Evolutionary conservation across 2,329 filamentous ascomycete species (phyloP), one percentile per base, ranked within the genome.

Genomic region (Cercospora brassicicola): DNA sequence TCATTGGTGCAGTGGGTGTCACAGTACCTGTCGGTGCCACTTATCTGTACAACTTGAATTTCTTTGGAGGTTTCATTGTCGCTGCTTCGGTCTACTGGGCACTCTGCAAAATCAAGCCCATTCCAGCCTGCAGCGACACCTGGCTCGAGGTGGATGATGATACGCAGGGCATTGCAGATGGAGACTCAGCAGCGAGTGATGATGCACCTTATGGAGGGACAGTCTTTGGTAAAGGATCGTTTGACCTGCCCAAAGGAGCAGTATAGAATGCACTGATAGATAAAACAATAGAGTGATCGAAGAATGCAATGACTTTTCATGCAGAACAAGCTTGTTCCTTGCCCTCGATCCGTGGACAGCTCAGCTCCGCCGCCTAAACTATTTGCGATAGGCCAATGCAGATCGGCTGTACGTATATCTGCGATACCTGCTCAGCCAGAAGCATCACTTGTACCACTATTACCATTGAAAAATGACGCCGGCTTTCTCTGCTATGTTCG

Each of bases 21-120:
- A 59, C 66, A 11, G 92, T 97, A 0, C 94, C 94, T 0, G 82
- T 87, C 5, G 93, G 90, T 0, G 94, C 94, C 0, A 88, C 86
- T 0, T 96, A 96, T 76, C 88, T 97, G 68, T 97, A 96, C 83
- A 91, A 93, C 72, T 76, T 97, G 74, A 97, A 97, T 80, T 97
- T 94, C 83, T 96, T 97, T 78, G 86, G 87, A 53, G 94, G 94
- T 0, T 94, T 96, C 77, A 83, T 92, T 57, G 86, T 96, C 10
- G 87, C 92, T 0, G 82, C 83, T 0, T 76, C 71, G 0, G 80
- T 89, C 7, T 97, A 97, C 80, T 96, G 87, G 82, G 64, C 78
- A 0, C 83, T 96, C 1, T 93, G 90, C 78, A 86, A 82, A 67
- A 36, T 93, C 28, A 91, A 81, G 70, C 93, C 93, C 0, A 80